These are phyloP conservation scores for Xerocomellus chrysenteron DNA, from an alignment of 768 basidiomycete genomes.

Conservation along the genomic window DNA sequence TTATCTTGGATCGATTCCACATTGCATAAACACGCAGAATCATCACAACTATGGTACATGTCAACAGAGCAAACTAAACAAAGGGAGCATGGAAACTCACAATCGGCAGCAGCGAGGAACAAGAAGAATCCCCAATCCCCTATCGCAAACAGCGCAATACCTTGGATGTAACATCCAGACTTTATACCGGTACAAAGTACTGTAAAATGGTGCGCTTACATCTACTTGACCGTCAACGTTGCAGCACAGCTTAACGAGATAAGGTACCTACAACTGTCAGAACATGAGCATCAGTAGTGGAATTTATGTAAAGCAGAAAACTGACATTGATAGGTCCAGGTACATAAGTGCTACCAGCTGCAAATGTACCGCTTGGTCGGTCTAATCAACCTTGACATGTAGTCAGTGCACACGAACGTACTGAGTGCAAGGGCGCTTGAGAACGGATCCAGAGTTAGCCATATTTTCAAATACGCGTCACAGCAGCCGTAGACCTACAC, in stretches of 20 bases:
- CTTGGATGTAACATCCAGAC: neutral
- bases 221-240: neutral
- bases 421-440: slow-evolving; percentile 2
- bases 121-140: neutral
- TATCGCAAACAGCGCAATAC: neutral
- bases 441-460: neutral
- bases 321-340: slow-evolving; percentile 7
- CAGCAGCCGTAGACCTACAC: neutral
- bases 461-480: neutral
- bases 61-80: neutral
- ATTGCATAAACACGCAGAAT: slow-evolving; percentile 18
- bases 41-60: slow-evolving; percentile 13
- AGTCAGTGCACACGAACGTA: neutral
- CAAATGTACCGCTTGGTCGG: neutral
- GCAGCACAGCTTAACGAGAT: neutral
- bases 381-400: neutral
- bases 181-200: neutral
- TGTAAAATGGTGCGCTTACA: slow-evolving; percentile 6
- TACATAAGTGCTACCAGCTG: slow-evolving; percentile 5
- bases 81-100: neutral
- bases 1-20: slow-evolving; percentile 6
- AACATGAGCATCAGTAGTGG: neutral
- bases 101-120: slow-evolving; percentile 3
- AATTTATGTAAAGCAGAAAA: neutral
- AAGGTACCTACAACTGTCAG: slow-evolving; percentile 2